Evolutionary conservation across 1,139 yeast genomes (phyloP), one percentile per base, ranked within the genome.

Genomic region (Zygosaccharomyces sapae): DNA sequence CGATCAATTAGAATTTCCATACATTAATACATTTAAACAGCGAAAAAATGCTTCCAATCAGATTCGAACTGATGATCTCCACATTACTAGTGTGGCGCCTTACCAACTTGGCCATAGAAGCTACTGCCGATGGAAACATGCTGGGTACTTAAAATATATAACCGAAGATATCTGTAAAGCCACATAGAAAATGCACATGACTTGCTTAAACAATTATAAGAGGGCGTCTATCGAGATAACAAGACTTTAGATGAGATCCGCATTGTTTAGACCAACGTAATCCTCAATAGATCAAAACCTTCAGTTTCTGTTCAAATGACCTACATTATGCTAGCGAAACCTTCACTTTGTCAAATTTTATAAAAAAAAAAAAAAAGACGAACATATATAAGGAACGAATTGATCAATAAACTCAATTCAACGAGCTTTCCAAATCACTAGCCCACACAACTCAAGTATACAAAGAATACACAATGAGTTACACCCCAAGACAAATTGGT

Each of bases 1-100:
- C 22, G 5, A 20, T 20, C 22, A 20, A 2, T 20, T 20, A 20
- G 22, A 20, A 20, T 20, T 20, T 20, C 5, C 22, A 20, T 20
- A 4, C 22, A 4, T 20, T 20, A 20, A 20, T 2, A 4, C 22
- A 20, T 20, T 4, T 20, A 20, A 20, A 20, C 5, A 20, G 22
- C n/a, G n/a, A 71, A 68, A 54, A 59, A 59, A 55, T 80, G 86
- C 85, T 83, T 78, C 77, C 81, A 79, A 79, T 80, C 85, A 80
- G 86, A 80, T 73, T 81, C 83, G 87, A 81, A 81, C 87, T 81
- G 86, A 79, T 81, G 88, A 82, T 82, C 88, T 82, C 85, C 81
- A 80, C 87, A 82, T 82, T 82, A 82, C 87, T 82, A 82, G 88
- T 82, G 87, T 80, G 81, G 85, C 84, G 88, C 88, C 87, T 82